phyloP scores from a whole-genome alignment of 2,329 filamentous ascomycete species.

The Aspergillus latus region DNA sequence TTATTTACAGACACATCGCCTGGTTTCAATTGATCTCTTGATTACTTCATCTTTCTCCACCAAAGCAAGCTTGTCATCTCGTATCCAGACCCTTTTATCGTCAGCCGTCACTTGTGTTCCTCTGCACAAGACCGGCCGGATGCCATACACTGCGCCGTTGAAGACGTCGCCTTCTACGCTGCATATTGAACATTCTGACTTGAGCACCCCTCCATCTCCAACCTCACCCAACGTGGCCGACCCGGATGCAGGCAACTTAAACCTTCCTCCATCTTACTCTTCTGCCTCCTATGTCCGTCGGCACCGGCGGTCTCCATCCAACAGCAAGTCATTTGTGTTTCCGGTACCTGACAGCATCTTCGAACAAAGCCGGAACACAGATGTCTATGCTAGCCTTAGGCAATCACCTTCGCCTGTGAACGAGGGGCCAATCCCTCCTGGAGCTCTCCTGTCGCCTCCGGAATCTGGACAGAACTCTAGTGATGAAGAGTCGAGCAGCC shows the following conservation, averaged over 20 bases:
- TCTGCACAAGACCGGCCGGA: constrained; percentile 42
- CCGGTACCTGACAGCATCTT: constrained; percentile 30
- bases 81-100: background rate
- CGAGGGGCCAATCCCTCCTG: constrained; percentile 73
- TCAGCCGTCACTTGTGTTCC: constrained; percentile 29
- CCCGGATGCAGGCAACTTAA: constrained; percentile 39
- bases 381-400: constrained; percentile 63
- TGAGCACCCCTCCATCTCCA: constrained; percentile 29
- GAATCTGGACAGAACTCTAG: constrained; percentile 79
- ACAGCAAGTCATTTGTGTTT: constrained; percentile 36
- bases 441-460: constrained; percentile 85
- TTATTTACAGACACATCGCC: constrained; percentile 14
- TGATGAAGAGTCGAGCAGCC: constrained; percentile 64
- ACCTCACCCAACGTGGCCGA: constrained; percentile 19
- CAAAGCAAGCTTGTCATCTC: constrained; percentile 1
- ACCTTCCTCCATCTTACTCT: constrained; percentile 56
- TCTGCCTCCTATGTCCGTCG: constrained; percentile 63
- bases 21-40: constrained; percentile 4
- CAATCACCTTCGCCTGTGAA: constrained; percentile 82
- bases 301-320: constrained; percentile 60
- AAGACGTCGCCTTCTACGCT: constrained; percentile 58
- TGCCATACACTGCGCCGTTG: constrained; percentile 53
- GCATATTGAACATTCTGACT: constrained; percentile 53
- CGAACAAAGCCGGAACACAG: constrained; percentile 27
- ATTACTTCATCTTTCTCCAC: background rate